Evolutionary conservation across 495 filamentous ascomycete genomes (phyloP), one percentile per base, ranked within the genome.

Genomic region (Xylona heveae): DNA sequence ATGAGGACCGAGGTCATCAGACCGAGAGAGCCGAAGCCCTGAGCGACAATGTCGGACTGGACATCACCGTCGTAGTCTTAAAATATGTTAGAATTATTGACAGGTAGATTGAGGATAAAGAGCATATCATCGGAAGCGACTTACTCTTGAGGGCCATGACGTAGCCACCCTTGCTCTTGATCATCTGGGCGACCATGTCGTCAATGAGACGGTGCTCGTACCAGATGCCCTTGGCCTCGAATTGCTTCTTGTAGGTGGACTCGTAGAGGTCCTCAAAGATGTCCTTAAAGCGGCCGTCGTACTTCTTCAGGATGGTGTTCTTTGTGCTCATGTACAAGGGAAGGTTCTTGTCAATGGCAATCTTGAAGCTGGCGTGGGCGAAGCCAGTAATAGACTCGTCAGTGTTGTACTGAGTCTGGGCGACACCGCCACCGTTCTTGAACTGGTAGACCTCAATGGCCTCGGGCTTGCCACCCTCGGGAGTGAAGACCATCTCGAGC

Each of bases 141-240:
- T 48, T 49, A 83, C 78, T 97, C 71, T 97, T 97, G 47, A 97
- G 64, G 37, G 88, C 88, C 66, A 97, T 97, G 52, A 95, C 66
- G 55, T 78, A 91, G 36, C 88, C 88, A 38, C 88, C 82, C 44
- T 74, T 72, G 55, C 71, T 79, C 71, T 97, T 97, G 64, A 97
- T 79, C 88, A 97, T 97, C 68, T 97, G 85, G 30, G 88, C 88
- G 35, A 97, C 88, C 88, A 97, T 97, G 59, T 97, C 88, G 58
- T 97, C 88, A 47, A 97, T 95, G 37, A 97, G 62, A 42, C 88
- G 74, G 59, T 97, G 88, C 73, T 97, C 88, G 51, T 97, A 97
- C 88, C 88, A 95, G 58, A 93, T 92, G 28, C 63, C 62, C 62
- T 81, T 77, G 43, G 74, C 74, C 47, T 92, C 81, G 50, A 95